These are phyloP conservation scores for Williopsis jadinii DNA, from an alignment of 1,139 yeast species.

Conservation along the genomic window DNA sequence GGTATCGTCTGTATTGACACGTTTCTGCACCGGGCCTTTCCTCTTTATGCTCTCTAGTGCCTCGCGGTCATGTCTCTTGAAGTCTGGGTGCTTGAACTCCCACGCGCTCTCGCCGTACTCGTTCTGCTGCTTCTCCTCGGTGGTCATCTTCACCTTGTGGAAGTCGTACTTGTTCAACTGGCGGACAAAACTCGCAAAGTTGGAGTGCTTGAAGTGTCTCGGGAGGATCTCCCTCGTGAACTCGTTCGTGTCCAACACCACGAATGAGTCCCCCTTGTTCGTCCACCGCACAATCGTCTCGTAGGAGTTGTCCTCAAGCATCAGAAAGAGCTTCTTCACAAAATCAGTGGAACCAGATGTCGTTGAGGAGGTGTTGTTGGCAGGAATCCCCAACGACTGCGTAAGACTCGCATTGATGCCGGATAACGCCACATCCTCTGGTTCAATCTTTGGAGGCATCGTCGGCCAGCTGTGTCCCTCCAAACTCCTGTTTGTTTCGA, in stretches of 20 bases:
- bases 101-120: constrained; percentile 79
- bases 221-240: constrained; percentile 85
- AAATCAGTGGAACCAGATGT: constrained; percentile 57
- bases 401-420: constrained; percentile 3
- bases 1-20: constrained; percentile 21
- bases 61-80: constrained; percentile 61
- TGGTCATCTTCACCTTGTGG: constrained; percentile 65
- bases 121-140: constrained; percentile 41
- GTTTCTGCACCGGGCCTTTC: constrained; percentile 63
- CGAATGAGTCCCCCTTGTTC: constrained; percentile 72
- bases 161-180: constrained; percentile 95
- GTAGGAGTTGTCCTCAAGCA: constrained; percentile 78
- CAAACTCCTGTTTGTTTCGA: no score
- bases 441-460: constrained; percentile 15
- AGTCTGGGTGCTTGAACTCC: constrained; percentile 93
- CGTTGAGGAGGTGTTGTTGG: constrained; percentile 19
- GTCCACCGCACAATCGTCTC: constrained; percentile 80
- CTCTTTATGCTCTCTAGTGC: constrained; percentile 74
- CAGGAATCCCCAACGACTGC: constrained; percentile 20
- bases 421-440: constrained; percentile 2
- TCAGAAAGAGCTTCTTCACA: constrained; percentile 68
- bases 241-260: constrained; percentile 82
- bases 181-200: constrained; percentile 90
- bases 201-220: constrained; percentile 85
- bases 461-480: no score